Evolutionary conservation across 1,284 basidiomycete species (phyloP).

Genomic region (Volvariella surrecta): DNA sequence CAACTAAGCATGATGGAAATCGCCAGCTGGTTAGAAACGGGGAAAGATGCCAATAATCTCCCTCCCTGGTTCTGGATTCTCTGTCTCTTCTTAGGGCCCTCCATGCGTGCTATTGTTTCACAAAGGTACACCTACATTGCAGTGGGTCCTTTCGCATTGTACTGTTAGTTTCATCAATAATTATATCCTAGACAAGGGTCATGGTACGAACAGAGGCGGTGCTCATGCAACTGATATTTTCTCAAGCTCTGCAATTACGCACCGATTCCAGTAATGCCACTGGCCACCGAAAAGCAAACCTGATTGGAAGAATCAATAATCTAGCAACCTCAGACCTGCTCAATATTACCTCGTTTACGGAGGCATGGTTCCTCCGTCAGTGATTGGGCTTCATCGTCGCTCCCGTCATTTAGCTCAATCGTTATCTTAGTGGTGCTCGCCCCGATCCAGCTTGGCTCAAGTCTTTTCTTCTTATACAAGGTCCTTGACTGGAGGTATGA

Average conservation of each 20-base stretch:
- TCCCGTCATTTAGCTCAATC: background rate
- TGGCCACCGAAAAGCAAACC: background rate
- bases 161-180: background rate
- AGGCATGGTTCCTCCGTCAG: background rate
- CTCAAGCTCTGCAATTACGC: conserved; percentile 3
- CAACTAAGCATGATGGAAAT: background rate
- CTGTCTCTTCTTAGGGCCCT: background rate
- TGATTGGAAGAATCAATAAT: background rate
- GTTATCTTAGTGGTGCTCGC: background rate
- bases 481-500: background rate
- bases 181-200: background rate
- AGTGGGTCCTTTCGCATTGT: background rate
- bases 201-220: conserved; percentile 7
- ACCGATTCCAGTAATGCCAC: background rate
- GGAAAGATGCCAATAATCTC: background rate
- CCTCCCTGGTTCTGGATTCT: background rate
- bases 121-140: background rate
- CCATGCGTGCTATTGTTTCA: background rate
- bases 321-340: background rate
- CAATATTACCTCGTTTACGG: background rate
- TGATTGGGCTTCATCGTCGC: background rate
- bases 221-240: conserved; percentile 7
- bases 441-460: background rate
- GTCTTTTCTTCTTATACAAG: background rate
- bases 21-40: background rate